A percentile compares a stretch with the other conserved stretches of the same genome.
These are phyloP conservation scores for Urtica urens DNA, from an alignment of 306 rosid species.

Conservation along the genomic window DNA sequence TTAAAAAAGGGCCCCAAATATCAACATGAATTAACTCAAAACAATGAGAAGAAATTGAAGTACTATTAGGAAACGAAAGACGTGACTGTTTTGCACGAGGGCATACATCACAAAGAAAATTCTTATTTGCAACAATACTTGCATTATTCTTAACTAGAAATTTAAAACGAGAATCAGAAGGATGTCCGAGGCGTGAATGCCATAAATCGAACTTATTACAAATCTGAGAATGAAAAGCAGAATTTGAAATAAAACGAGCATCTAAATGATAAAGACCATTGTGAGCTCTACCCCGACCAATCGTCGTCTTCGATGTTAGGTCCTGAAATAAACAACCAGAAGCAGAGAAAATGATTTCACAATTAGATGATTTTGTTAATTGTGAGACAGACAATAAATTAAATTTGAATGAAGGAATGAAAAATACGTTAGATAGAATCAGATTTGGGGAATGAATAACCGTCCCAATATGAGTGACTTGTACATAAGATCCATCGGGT, in stretches of 20 bases:
- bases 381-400: constrained; percentile 7
- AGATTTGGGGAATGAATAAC: neutral
- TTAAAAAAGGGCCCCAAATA: constrained; percentile 1
- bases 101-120: constrained; percentile 3
- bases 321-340: constrained; percentile 7
- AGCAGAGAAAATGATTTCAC: constrained; percentile 1
- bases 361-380: neutral
- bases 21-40: constrained; percentile 10
- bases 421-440: neutral
- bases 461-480: neutral
- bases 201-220: constrained; percentile 4
- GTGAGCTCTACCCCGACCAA: constrained; percentile 5
- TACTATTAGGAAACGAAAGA: neutral
- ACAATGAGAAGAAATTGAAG: neutral
- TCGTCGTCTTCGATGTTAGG: neutral
- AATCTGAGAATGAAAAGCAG: neutral
- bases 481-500: neutral
- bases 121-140: neutral
- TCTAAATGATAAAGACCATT: neutral
- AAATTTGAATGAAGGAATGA: constrained; percentile 1
- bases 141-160: neutral
- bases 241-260: neutral
- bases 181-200: constrained; percentile 5
- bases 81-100: neutral
- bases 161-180: neutral